Conservation (phyloP, 306 rosid genomes). For the Vicia sativa region DNA sequence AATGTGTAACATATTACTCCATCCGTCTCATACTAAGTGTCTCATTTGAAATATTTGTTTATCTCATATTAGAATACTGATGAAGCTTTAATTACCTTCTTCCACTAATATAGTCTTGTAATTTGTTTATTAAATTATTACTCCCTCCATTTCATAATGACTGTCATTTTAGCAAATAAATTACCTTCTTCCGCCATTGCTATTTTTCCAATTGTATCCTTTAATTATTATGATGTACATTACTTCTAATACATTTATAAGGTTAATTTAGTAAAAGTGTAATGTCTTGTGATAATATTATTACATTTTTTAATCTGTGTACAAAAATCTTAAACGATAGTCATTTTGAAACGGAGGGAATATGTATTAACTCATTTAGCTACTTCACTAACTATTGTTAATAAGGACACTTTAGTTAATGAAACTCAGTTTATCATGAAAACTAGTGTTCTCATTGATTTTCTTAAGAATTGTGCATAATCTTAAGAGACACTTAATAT, state of each 20-base stretch:
- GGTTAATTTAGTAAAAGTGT: no score
- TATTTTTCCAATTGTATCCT: no score
- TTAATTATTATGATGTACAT: no score
- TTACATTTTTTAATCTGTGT: no score
- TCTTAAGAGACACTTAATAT: not conserved
- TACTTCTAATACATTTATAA: no score
- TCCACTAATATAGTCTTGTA: not conserved
- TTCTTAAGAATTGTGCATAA: not conserved
- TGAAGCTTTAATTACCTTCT: not conserved
- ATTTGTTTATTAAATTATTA: no score
- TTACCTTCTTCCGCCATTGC: no score
- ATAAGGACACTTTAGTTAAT: not conserved
- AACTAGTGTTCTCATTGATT: not conserved
- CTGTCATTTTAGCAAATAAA: no score
- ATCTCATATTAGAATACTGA: not conserved
- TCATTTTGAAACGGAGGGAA: no score
- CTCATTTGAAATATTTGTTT: not conserved
- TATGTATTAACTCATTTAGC: not conserved
- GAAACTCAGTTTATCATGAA: not conserved
- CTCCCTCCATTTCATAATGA: no score
- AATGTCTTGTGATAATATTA: no score
- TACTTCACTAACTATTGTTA: not conserved
- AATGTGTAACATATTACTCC: not conserved
- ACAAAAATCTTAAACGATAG: no score
- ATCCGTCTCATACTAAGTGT: not conserved